Percentiles rank a stretch among this genome's conserved stretches.
phyloP scores from a whole-genome alignment of 306 rosid genomes.

The Quercus robur region DNA sequence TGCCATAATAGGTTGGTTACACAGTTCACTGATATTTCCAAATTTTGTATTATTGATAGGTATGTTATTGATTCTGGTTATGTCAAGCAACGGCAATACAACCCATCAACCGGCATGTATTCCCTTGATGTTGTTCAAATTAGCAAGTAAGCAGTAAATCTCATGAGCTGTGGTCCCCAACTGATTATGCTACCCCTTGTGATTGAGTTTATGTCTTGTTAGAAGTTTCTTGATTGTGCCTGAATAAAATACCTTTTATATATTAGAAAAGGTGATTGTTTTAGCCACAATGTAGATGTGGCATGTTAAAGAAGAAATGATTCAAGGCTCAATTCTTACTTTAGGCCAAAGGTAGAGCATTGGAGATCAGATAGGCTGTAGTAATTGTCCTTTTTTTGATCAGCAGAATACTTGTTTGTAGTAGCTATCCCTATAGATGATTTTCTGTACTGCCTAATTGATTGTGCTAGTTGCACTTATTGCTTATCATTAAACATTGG shows the following conservation, averaged over 20 bases:
- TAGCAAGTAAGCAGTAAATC: slow-evolving; percentile 67
- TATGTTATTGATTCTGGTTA: slow-evolving; percentile 95
- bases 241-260: background rate
- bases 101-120: slow-evolving; percentile 95
- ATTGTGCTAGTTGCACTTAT: background rate
- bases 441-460: background rate
- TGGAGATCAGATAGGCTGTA: background rate
- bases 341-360: background rate
- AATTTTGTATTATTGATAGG: slow-evolving; percentile 40
- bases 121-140: slow-evolving; percentile 94
- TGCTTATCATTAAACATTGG: background rate
- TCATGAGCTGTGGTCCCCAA: too few relatives aligned
- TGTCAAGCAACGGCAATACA: slow-evolving; percentile 95
- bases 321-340: background rate
- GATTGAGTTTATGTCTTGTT: background rate
- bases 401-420: background rate
- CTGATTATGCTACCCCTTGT: background rate
- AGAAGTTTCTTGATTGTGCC: background rate
- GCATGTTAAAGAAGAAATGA: background rate
- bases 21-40: background rate
- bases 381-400: too few relatives aligned
- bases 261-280: background rate
- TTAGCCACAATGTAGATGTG: background rate
- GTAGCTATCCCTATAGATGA: background rate
- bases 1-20: slow-evolving; percentile 14